These are phyloP conservation scores for Panicum virgatum DNA, from an alignment of 202 grass and related monocot species.

Conservation along the genomic window DNA sequence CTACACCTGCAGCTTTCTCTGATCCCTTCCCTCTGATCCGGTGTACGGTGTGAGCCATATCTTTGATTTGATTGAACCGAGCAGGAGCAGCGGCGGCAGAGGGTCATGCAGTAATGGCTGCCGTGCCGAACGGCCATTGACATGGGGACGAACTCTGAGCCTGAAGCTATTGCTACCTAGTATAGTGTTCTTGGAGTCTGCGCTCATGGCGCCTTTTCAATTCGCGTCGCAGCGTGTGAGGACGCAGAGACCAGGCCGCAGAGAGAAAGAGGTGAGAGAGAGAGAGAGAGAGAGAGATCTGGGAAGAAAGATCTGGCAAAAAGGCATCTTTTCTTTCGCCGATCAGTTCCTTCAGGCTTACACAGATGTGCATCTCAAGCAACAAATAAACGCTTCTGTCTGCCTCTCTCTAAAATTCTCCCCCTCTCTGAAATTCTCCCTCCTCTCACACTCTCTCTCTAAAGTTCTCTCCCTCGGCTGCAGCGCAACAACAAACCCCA, in stretches of 20 bases:
- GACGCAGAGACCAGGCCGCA: background rate
- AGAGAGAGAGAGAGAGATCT: constrained; percentile 3
- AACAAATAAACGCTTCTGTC: constrained; percentile 9
- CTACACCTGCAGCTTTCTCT: background rate
- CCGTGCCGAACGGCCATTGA: constrained; percentile 49
- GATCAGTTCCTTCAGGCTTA: constrained; percentile 50
- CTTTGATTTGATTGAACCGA: constrained; percentile 58
- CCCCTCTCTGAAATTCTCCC: background rate
- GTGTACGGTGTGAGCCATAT: constrained; percentile 25
- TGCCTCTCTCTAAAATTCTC: background rate
- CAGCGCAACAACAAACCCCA: constrained; percentile 52
- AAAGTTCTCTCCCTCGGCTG: background rate
- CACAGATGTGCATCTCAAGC: constrained; percentile 50
- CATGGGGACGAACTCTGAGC: constrained; percentile 31
- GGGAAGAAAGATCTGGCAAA: constrained; percentile 44
- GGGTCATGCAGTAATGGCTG: constrained; percentile 41
- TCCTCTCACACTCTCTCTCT: constrained; percentile 33
- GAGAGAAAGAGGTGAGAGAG: background rate
- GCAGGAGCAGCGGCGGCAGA: background rate
- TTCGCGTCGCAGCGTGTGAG: background rate
- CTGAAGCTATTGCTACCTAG: background rate
- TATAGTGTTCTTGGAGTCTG: constrained; percentile 56
- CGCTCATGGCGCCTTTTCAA: constrained; percentile 40
- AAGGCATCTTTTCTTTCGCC: constrained; percentile 48
- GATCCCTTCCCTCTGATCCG: background rate